Percentiles rank a stretch among this genome's conserved stretches.
These are phyloP conservation scores for Sclerotinia glacialis DNA, from an alignment of 2,329 filamentous ascomycete genomes.

Conservation along the genomic window DNA sequence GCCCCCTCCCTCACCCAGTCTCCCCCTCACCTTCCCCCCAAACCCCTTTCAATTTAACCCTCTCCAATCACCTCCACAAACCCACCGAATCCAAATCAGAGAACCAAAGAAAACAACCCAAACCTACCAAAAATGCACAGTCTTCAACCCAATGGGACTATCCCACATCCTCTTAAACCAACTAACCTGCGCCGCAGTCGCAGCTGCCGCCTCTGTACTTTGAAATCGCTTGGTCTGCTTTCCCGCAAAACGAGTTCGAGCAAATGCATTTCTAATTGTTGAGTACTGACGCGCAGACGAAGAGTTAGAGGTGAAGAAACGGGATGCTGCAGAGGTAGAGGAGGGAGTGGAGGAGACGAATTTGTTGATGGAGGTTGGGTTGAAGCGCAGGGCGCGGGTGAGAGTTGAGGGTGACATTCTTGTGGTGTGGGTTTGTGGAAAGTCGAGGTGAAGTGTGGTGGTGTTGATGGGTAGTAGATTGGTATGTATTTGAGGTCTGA, in stretches of 20 bases:
- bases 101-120: not conserved
- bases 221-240: slow-evolving; percentile 60
- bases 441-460: not conserved
- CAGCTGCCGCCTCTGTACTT: slow-evolving; percentile 50
- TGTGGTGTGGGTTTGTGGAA: not conserved
- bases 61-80: not conserved
- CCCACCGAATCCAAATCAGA: not conserved
- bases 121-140: slow-evolving; percentile 92
- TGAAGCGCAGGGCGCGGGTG: slow-evolving; percentile 17
- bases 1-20: too few relatives aligned
- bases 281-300: slow-evolving; percentile 50
- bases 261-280: slow-evolving; percentile 27
- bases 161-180: slow-evolving; percentile 81
- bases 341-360: slow-evolving; percentile 7
- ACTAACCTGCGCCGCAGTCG: slow-evolving; percentile 42
- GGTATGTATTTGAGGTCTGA: not conserved
- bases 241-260: slow-evolving; percentile 1
- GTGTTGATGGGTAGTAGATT: not conserved
- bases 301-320: slow-evolving; percentile 45
- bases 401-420: not conserved
- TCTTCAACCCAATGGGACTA: slow-evolving; percentile 79
- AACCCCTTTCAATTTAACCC: too few relatives aligned
- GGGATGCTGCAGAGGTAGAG: slow-evolving; percentile 42
- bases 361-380: slow-evolving; percentile 10
- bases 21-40: not conserved